Evolutionary conservation across 108 stramenopile species (phyloP), one percentile per base, ranked within the genome.

Genomic region (Skeletonema potamos): DNA sequence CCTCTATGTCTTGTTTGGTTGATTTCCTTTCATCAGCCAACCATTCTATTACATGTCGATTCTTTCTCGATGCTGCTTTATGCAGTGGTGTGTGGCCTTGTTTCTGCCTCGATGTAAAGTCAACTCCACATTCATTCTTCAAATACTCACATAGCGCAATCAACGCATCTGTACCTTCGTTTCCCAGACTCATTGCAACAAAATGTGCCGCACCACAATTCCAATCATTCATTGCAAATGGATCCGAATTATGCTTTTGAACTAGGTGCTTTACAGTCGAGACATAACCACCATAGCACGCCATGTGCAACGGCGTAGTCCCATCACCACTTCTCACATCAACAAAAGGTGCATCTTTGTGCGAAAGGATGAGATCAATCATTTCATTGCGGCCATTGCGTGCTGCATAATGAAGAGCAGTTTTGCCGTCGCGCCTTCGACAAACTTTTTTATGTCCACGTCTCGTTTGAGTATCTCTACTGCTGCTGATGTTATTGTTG

Each of bases 341-440:
- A 2, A 71, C 81, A 10, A 56, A 29, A 24, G 66, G 72, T 9
- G 57, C 70, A 58, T 72, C 58, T 6, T 66, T 60, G 1, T 55
- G 54, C 57, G 70, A 64, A 37, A 90, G 36, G 13, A 86, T 71
- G 22, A 75, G 84, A 33, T 77, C 58, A 13, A 84, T 80, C 32
- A 78, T 74, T n/a, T 65, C 46, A 27, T 83, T 64, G 17, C 85
- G 86, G n/a, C 92, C 94, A 68, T 95, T 92, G 17, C 94, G 76
- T 12, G 90, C 86, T 5, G 94, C 94, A 60, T 89, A 95, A 62
- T 95, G 94, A 28, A 95, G 82, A 37, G 77, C 72, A 9, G 94
- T 95, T 77, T 92, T 95, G 2, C 94, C 94, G 83, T 95, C 94
- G 4, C 94, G 91, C 39, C 91, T 84, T 58, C 71, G 77, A 22